Evolutionary conservation across 768 basidiomycete genomes (phyloP).

Genomic region (Serendipita indica): DNA sequence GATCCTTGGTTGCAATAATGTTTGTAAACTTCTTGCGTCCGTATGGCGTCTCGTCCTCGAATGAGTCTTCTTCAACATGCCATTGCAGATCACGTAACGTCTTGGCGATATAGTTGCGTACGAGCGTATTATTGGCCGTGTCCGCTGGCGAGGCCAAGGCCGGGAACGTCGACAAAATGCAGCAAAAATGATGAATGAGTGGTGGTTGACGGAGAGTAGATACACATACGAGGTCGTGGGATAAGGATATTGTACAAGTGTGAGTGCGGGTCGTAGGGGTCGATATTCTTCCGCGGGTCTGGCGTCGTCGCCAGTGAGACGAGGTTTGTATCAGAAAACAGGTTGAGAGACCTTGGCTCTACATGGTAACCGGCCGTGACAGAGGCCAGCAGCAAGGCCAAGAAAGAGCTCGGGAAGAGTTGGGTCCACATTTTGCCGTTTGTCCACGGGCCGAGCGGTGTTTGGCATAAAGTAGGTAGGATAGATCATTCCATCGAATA

Average conservation of each 20-base stretch:
- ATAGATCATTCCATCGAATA: too few relatives aligned
- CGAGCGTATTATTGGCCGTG: constrained; percentile 63
- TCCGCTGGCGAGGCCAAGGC: constrained; percentile 31
- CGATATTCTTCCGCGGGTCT: constrained; percentile 54
- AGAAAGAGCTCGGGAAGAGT: background rate
- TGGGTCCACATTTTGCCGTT: background rate
- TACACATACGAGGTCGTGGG: constrained; percentile 50
- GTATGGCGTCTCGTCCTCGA: constrained; percentile 65
- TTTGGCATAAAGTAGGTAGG: too few relatives aligned
- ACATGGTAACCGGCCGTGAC: background rate
- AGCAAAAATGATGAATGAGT: background rate
- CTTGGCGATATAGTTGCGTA: constrained; percentile 66
- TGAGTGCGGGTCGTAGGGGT: constrained; percentile 47
- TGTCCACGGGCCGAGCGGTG: too few relatives aligned
- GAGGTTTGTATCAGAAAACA: constrained; percentile 27
- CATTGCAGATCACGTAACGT: constrained; percentile 61
- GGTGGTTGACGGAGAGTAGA: constrained; percentile 5
- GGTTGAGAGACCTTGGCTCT: constrained; percentile 14
- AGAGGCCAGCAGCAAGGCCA: background rate
- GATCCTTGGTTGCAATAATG: constrained; percentile 89
- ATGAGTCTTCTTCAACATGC: constrained; percentile 77
- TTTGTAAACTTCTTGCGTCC: constrained; percentile 73
- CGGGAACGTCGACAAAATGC: constrained; percentile 8
- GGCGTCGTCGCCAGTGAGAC: constrained; percentile 34
- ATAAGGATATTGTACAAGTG: constrained; percentile 77